phyloP scores from a whole-genome alignment of 345 rosid species.

The Bruguiera sexangula region DNA sequence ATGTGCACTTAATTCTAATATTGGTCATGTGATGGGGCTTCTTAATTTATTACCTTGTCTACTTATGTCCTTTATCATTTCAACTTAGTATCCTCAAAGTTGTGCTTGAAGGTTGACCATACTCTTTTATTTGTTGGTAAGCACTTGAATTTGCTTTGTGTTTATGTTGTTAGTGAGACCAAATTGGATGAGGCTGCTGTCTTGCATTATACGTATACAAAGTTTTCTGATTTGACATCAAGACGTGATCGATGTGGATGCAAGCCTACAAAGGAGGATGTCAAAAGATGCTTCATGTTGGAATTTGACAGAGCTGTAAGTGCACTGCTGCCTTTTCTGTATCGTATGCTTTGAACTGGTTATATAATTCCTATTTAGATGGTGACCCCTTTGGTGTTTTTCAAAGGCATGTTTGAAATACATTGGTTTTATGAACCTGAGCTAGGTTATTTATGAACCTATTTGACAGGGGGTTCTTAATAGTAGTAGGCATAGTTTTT shows the following conservation, averaged over 20 bases:
- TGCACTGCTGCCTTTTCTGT: constrained; percentile 17
- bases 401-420: too few relatives aligned
- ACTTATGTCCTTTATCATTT: neutral
- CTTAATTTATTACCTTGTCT: neutral
- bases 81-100: neutral
- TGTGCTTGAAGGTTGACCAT: neutral
- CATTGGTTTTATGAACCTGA: too few relatives aligned
- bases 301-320: constrained; percentile 95
- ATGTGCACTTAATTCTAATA: too few relatives aligned
- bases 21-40: too few relatives aligned
- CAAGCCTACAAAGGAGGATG: constrained; percentile 93
- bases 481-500: too few relatives aligned
- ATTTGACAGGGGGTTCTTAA: too few relatives aligned
- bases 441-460: too few relatives aligned
- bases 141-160: constrained; percentile 1
- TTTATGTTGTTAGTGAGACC: constrained; percentile 41
- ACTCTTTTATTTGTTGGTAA: neutral
- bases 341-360: too few relatives aligned
- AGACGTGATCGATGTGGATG: constrained; percentile 98
- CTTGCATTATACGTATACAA: constrained; percentile 85
- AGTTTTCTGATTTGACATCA: constrained; percentile 91
- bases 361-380: too few relatives aligned
- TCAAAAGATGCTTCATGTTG: constrained; percentile 96
- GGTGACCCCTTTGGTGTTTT: too few relatives aligned
- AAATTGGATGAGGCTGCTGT: constrained; percentile 88